Percentiles rank a stretch among this genome's conserved stretches.
Evolutionary conservation across 441 rosid genomes (phyloP).

Genomic region (Jatropha podagrica): DNA sequence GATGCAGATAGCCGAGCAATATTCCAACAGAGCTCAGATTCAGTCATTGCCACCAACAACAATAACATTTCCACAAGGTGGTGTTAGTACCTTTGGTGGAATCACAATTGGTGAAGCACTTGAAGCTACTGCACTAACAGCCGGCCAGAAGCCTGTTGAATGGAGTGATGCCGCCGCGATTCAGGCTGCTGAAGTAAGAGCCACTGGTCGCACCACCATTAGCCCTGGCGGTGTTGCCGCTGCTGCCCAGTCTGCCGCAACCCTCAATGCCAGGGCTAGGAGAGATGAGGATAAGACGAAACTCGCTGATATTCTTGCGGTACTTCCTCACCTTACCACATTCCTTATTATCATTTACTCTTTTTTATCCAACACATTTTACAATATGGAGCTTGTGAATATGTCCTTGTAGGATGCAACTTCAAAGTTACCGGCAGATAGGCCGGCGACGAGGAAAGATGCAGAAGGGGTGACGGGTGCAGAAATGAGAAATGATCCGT

Average conservation of each 20-base stretch:
- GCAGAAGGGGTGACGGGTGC: conserved; percentile 58
- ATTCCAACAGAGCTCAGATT: conserved; percentile 20
- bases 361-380: neutral
- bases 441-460: conserved; percentile 46
- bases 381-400: neutral
- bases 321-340: conserved; percentile 19
- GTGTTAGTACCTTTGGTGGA: conserved; percentile 18
- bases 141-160: conserved; percentile 56
- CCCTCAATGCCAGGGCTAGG: conserved; percentile 38
- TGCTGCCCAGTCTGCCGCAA: conserved; percentile 63
- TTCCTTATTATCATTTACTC: no score
- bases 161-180: conserved; percentile 65
- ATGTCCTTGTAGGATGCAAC: conserved; percentile 44
- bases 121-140: conserved; percentile 67
- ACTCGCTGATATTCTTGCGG: conserved; percentile 54
- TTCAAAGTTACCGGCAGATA: conserved; percentile 42
- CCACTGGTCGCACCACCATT: conserved; percentile 56
- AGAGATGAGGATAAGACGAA: conserved; percentile 58
- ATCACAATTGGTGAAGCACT: conserved; percentile 87
- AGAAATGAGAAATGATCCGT: conserved; percentile 62
- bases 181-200: conserved; percentile 71
- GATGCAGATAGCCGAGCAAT: conserved; percentile 34
- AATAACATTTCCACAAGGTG: conserved; percentile 7
- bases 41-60: conserved; percentile 1
- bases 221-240: conserved; percentile 53